Base-by-base conservation (phyloP, 148 eudicot species). In the Camellia granthamiana region DNA sequence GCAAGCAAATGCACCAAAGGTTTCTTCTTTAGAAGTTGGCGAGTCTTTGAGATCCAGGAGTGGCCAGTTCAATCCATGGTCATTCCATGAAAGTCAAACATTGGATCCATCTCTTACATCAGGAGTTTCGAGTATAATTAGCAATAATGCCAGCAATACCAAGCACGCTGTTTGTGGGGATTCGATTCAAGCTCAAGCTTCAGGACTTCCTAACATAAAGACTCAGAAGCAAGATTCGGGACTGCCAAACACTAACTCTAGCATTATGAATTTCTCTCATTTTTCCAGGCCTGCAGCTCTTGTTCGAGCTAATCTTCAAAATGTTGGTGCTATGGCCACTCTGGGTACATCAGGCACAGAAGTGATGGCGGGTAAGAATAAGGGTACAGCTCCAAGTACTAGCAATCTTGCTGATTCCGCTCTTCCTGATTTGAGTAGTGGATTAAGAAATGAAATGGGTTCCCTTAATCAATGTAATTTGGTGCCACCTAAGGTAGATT, bases 221-320 rank as follows among this genome's bases (percentile, higher is more conserved):
- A 69, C 78, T 78, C 89, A 86, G 82, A 92, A 83, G 84, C 85
- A 79, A 65, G 85, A 87, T 79, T 62, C 77, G 75, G 87, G 83
- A 66, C 85, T 77, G 58, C 91, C 90, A 52, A 84, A 81, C 65
- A 81, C 78, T 71, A 65, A 83, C 63, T 86, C 94, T 9, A 87
- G 87, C 66, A 81, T 90, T 69, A 78, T 89, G 69, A 96, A 96
- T 84, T 94, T 96, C 74, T 88, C 97, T 75, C 87, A 85, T 80
- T 92, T 96, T 84, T 85, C 95, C 38, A 89, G 93, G 78, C 89
- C 92, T 67, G 88, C 84, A 77, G 80, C 87, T 18, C 78, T 89
- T 78, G 83, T 84, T 49, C 88, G 84, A 72, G 88, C 90, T 56
- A 83, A 84, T 76, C 70, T 72, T 54, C 87, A 72, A n/a, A 83